Base-by-base conservation (phyloP, 805 yeast species). In the Kregervanrija pseudodelftensis region DNA sequence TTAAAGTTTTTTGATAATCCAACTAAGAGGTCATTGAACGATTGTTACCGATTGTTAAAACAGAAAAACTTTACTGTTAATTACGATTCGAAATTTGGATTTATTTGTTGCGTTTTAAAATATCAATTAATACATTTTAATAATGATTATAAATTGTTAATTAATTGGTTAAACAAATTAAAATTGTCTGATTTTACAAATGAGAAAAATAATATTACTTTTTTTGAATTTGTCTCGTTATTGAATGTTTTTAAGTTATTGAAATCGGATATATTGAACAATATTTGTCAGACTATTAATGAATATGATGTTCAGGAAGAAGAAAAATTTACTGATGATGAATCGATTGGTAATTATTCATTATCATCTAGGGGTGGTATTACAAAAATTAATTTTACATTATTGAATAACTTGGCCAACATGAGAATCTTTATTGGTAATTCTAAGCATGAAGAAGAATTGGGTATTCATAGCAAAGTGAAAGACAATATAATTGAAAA, bases 391-490 rank as follows among this genome's bases (percentile, higher is more conserved):
- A 57, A 56, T 40, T 53, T 54, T 49, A 57, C 57, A 31, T 39
- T 61, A 30, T 38, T 58, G 28, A 57, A 61, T 37, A 54, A 60
- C 8, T 42, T 58, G 30, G 63, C 57, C 15, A 54, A 58, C 36
- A 52, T 61, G 59, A 51, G 66, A 44, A 59, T 61, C n/a, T 61
- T 57, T 44, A 52, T 58, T 30, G 64, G 64, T 10, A 54, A 55
- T 37, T 36, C 50, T 13, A 42, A 44, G 28, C 48, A 43, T 33
- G 49, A 48, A 22, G 48, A 49, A 5, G 54, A 41, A 2, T 42
- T 49, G 3, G 36, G 39, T 11, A 38, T 52, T 10, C 52, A 52
- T 8, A 30, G 42, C 9, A 49, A 47, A 11, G 30, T 52, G 37
- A 57, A 54, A 22, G 53, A 54, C 36, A 49, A 47, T 17, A 37